A percentile compares a stretch with the other conserved stretches of the same genome.
Evolutionary conservation across 2,329 filamentous ascomycete species (phyloP).

Genomic region (Colletotrichum nymphaeae): DNA sequence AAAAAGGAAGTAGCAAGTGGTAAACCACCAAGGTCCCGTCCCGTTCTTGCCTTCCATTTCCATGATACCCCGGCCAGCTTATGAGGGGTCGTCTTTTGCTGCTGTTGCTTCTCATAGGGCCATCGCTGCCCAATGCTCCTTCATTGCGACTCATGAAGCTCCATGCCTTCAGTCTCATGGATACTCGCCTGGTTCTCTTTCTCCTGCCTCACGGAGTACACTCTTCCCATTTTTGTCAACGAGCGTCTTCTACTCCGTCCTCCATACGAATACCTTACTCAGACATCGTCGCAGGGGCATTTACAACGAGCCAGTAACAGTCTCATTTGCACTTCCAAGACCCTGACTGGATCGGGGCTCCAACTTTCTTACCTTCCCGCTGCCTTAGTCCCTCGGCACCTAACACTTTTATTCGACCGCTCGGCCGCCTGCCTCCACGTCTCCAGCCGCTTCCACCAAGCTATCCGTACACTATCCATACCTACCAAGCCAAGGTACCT

Average conservation of each 20-base stretch:
- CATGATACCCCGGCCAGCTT: neutral
- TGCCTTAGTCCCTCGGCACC: conserved; percentile 3
- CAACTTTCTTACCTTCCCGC: conserved; percentile 20
- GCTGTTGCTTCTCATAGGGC: conserved; percentile 25
- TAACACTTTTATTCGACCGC: conserved; percentile 9
- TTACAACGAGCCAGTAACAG: conserved; percentile 1
- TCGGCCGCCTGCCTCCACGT: conserved; percentile 6
- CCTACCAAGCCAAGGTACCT: neutral
- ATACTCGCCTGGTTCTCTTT: neutral
- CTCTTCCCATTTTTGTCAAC: neutral
- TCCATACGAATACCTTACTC: neutral
- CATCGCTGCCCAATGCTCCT: conserved; percentile 42
- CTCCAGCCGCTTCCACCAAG: conserved; percentile 11
- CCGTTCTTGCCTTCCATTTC: neutral
- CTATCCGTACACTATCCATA: neutral
- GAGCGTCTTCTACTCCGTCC: neutral
- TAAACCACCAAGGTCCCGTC: conserved; percentile 5
- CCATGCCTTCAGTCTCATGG: conserved; percentile 42
- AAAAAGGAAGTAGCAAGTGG: neutral
- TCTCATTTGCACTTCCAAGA: neutral
- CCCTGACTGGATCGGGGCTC: conserved; percentile 8
- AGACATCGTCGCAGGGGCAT: neutral
- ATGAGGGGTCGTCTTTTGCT: conserved; percentile 24
- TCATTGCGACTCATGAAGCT: conserved; percentile 37
- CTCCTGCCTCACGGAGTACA: no score